A percentile compares a stretch with the other conserved stretches of the same genome.
Conservation (phyloP, 2,329 filamentous ascomycete species). For the Pleoardoris graminearum region DNA sequence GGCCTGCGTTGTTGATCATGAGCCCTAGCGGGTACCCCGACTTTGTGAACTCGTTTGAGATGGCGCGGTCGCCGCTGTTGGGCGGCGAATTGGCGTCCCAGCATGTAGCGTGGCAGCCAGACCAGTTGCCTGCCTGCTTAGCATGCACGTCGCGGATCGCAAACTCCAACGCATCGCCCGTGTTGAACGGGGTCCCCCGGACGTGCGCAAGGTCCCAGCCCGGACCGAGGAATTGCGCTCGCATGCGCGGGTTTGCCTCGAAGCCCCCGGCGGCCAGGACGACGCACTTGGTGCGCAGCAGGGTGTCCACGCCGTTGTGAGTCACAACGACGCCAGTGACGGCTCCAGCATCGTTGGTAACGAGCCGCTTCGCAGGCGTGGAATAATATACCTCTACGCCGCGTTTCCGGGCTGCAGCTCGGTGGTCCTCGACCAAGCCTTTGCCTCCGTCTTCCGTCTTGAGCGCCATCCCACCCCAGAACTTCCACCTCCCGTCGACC, state of each 20-base stretch:
- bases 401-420: conserved; percentile 47
- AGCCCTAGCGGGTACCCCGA: conserved; percentile 69
- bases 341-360: conserved; percentile 37
- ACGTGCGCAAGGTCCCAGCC: conserved; percentile 66
- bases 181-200: conserved; percentile 67
- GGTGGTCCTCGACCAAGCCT: conserved; percentile 58
- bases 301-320: conserved; percentile 24
- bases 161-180: conserved; percentile 60
- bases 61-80: conserved; percentile 58
- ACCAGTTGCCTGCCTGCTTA: conserved; percentile 61
- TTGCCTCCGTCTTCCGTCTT: conserved; percentile 64
- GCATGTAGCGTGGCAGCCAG: conserved; percentile 65
- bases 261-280: conserved; percentile 66
- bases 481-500: conserved; percentile 63
- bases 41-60: conserved; percentile 70
- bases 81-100: conserved; percentile 67
- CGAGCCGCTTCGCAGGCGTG: conserved; percentile 51
- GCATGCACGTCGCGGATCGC: conserved; percentile 58
- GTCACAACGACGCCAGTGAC: conserved; percentile 42
- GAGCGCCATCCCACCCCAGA: conserved; percentile 68
- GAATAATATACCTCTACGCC: conserved; percentile 54
- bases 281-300: conserved; percentile 48
- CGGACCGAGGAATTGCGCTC: conserved; percentile 59
- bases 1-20: conserved; percentile 63
- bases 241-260: conserved; percentile 62